Conservation (phyloP, 805 yeast genomes). For the Diddensiella caesifluorescens region DNA sequence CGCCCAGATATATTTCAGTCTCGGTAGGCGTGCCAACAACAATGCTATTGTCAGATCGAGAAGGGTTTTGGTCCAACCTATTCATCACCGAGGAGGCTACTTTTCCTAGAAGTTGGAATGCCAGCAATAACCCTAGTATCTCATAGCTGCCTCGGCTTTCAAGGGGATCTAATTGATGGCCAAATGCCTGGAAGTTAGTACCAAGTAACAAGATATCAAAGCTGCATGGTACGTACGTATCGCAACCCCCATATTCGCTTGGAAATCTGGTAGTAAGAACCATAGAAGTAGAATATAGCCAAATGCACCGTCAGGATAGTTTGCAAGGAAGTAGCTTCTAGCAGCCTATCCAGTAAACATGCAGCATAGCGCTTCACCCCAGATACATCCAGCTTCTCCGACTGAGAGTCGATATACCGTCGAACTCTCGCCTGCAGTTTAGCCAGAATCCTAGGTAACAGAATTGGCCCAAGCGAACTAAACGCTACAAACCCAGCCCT, state of each 20-base stretch:
- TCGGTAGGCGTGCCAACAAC: constrained; percentile 11
- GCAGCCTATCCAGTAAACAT: neutral
- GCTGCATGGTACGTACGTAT: constrained; percentile 46
- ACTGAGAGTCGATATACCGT: neutral
- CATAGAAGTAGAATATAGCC: constrained; percentile 77
- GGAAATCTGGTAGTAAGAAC: constrained; percentile 71
- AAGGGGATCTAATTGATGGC: constrained; percentile 30
- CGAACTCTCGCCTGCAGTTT: constrained; percentile 19
- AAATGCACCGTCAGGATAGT: constrained; percentile 62
- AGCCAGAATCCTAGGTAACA: constrained; percentile 24
- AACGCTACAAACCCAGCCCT: constrained; percentile 56
- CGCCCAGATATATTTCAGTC: constrained; percentile 46
- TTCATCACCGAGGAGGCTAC: neutral
- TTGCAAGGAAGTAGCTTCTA: constrained; percentile 19
- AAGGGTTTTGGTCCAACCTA: neutral
- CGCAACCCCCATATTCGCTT: constrained; percentile 76
- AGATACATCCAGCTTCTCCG: no score
- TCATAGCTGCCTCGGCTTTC: constrained; percentile 50
- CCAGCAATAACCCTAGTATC: constrained; percentile 48
- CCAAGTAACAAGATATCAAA: neutral
- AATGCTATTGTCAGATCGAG: constrained; percentile 12
- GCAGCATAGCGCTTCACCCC: no score
- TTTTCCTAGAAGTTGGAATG: constrained; percentile 25
- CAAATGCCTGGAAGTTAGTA: constrained; percentile 26
- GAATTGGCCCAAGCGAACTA: constrained; percentile 60